Base-by-base conservation (phyloP, 768 basidiomycete genomes). In the Sarcodon aspratus region DNA sequence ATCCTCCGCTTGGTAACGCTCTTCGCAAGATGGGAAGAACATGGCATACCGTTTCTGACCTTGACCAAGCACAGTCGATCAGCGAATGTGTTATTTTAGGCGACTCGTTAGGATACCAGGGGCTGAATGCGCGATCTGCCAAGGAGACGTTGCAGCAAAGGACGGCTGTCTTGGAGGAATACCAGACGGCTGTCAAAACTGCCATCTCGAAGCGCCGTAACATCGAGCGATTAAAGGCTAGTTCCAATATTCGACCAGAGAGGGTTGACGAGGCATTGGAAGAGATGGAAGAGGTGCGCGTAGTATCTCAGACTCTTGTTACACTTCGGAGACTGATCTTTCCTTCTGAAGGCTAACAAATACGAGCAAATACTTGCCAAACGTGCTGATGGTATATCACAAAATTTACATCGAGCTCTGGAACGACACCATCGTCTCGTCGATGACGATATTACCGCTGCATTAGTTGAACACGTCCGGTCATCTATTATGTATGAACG, bases 71-170 rank as follows among this genome's bases (percentile, higher is more conserved):
- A 3, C 90, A 96, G 65, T 81, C 90, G 33, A 87, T 92, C 52
- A 92, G 86, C 57, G 95, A 97, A 73, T 91, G 89, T 56, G 90
- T 98, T 31, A 84, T 97, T 38, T 67, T 99, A 27, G 94, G 93
- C n/a, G 96, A 99, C 65, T 85, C 91, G 0, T 69, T 98, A 47
- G 92, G 92, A 1, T 99, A 99, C 65, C 94, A 98, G 64, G 89
- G 93, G 15, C 74, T 94, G 68, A 98, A 99, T 59, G 92, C 96
- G n/a, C 77, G 86, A 42, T 90, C 94, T 15, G 96, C 96, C 1
- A 97, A 96, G 63, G 92, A 95, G 63, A 94, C 96, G 0, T 67
- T 98, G 8, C 76, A 81, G 47, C 90, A 93, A 71, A 82, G 96
- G 9, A 89, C 91, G 0, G 78, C 79, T 7, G 90, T 96, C 9